Evolutionary conservation across 345 rosid genomes (phyloP), one percentile per base, ranked within the genome.

Genomic region (Sonneratia alba): DNA sequence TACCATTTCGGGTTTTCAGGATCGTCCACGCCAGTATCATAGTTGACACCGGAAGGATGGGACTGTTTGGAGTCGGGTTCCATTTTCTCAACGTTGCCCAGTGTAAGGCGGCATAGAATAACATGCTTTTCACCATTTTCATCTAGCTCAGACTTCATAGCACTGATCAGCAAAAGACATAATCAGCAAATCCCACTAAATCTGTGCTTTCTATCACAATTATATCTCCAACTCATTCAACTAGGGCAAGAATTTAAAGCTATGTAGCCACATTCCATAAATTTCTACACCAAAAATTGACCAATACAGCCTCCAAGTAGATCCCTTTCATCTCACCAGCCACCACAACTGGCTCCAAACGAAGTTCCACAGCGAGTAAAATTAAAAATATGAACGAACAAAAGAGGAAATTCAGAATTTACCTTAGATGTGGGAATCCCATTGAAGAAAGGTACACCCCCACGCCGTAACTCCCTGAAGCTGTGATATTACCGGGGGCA

Each of bases 51-150:
- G 32, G 85, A 77, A 7, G 91, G 85, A 67, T 70, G 78, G 63
- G 48, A 24, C 59, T 87, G 88, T n/a, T 70, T 43, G 56, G 86
- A 83, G 47, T 86, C 87, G 19, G 51, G 57, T 57, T 68, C 72
- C 70, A 83, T 81, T 75, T 70, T 73, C 77, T 87, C 88, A 2
- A 75, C 71, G 43, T 82, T 82, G 12, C 91, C 91, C 74, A 83
- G 75, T 67, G 82, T 68, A 62, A 83, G 79, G 27, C 81, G 85
- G 67, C 91, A 80, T 7, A 82, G 68, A 64, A 87, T 53, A 51
- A 85, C 21, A 76, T 87, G 87, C 38, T 80, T 84, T 74, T 79
- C 74, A 7, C 84, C 83, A 72, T 78, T 80, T 62, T 71, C 81
- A 71, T 87, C 90, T 8, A 70, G 68, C 76, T 79, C 85, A 0